Base-by-base conservation (phyloP, 2,329 filamentous ascomycete genomes). In the Parastagonospora nodorum region DNA sequence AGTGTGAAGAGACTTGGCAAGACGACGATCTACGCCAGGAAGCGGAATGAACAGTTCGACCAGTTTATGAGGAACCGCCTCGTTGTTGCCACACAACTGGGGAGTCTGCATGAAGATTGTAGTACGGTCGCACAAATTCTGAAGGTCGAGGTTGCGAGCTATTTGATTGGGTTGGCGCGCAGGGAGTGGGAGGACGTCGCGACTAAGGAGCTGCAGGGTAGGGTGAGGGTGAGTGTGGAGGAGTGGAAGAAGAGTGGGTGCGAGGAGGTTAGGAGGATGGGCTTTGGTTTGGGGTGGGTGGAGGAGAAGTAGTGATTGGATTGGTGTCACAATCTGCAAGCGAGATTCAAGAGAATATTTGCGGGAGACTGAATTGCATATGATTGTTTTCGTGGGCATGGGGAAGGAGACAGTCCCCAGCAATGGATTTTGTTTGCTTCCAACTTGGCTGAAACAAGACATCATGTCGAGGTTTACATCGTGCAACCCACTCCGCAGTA, bases 261-360 rank as follows among this genome's bases (percentile, higher is more conserved):
- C 39, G 69, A 71, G 42, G 61, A 59, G n/a, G 61, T 68, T 5
- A 60, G 69, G 37, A 58, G 57, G 42, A 35, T 43, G 11, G 61
- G 60, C 10, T 14, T 14, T 11, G n/a, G 19, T 10, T 31, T 24
- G 9, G 9, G 11, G 10, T 6, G 31, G 11, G 29, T 43, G 14
- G 12, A 30, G 12, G 39, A 29, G 5, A 2, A 31, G 32, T 5
- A 7, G 12, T 14, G n/a, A 12, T 35, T 11, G 15, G 14, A 37
- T 4, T 37, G 4, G 14, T 4, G 16, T 8, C 33, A 36, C n/a
- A 5, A 36, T 4, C 8, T 7, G n/a, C 7, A 36, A 7, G 16
- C 12, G 6, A 36, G n/a, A 2, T 15, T 15, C 33, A 41, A 29
- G 12, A n/a, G n/a, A n/a, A n/a, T n/a, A n/a, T n/a, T n/a, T n/a